Base-by-base conservation (phyloP, 495 filamentous ascomycete genomes). In the Choiromyces venosus region DNA sequence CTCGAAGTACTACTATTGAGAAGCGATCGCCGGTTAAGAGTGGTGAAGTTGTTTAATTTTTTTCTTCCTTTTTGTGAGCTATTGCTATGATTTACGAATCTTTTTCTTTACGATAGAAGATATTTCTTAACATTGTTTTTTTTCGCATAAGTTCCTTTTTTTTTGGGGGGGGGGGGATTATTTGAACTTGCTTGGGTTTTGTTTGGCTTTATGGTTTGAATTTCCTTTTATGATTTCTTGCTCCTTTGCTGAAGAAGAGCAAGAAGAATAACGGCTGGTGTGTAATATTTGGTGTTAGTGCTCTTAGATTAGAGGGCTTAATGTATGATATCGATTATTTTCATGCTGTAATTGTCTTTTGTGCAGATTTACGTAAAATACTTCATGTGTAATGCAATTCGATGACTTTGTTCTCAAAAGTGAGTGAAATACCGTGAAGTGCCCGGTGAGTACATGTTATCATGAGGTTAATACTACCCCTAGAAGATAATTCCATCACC, bases 1-100 rank as follows among this genome's bases (percentile, higher is more conserved):
- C 77, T 9, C 66, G 75, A 19, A 73, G 74, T 18, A 81, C 79
- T 2, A 77, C 79, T 14, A 79, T 79, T 71, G 80, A 81, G 74
- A 81, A 79, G 70, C 76, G 70, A 36, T 61, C 25, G 5, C 66
- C 71, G 7, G 66, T 65, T 12, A 69, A 39, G 39, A 73, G 73
- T 2, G 79, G 81, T 65, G 79, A 76, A 25, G 39, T 79, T 42
- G 75, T 81, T 70, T 81, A 76, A 25, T 66, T 52, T 72, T 64
- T 76, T 73, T 65, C 12, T 44, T 42, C 37, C 29, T 8, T 35
- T 39, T 33, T 25, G 56, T 29, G 56, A 71, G 39, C 18, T 36
- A 18, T 29, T 38, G 10, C 33, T 46, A 66, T 56, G 25, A 33
- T 37, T 44, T 68, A 19, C 65, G 42, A 42, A 29, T 35, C 65